phyloP scores from a whole-genome alignment of 2,329 filamentous ascomycete genomes.

The Phialocephala sp. region DNA sequence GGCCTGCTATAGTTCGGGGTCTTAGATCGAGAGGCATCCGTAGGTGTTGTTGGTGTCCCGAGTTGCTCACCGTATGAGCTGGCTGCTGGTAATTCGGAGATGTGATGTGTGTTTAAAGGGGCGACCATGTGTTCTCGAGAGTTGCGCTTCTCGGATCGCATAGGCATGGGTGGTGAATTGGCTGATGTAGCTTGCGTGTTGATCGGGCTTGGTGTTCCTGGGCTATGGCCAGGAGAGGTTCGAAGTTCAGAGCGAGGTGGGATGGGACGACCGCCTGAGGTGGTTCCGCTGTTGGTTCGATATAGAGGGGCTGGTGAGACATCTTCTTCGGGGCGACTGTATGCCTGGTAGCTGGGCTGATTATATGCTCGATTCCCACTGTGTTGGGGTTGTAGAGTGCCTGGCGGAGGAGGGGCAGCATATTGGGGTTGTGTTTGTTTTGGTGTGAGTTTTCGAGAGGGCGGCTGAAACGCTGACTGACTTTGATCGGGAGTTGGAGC shows the following conservation, averaged over 20 bases:
- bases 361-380: not conserved
- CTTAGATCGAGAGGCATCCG: constrained; percentile 13
- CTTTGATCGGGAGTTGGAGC: constrained; percentile 20
- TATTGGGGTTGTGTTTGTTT: constrained; percentile 19
- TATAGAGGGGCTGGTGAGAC: not conserved
- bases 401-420: constrained; percentile 11
- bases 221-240: constrained; percentile 14
- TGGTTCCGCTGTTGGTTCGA: constrained; percentile 10
- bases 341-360: constrained; percentile 3
- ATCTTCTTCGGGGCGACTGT: constrained; percentile 4
- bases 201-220: not conserved
- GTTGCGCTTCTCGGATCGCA: constrained; percentile 22
- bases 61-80: not conserved
- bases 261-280: constrained; percentile 25
- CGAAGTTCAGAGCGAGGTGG: constrained; percentile 28
- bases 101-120: constrained; percentile 21
- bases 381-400: constrained; percentile 1
- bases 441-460: constrained; percentile 25
- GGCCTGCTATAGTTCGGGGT: constrained; percentile 30
- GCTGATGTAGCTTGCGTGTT: not conserved
- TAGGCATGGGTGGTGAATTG: constrained; percentile 19
- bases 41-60: constrained; percentile 15
- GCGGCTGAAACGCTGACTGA: constrained; percentile 18
- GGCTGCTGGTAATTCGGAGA: not conserved
- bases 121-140: constrained; percentile 24